Percentiles rank a stretch among this genome's conserved stretches.
These are phyloP conservation scores for Euptelea pleiosperma DNA, from an alignment of 164 flowering plant genomes.

Conservation along the genomic window DNA sequence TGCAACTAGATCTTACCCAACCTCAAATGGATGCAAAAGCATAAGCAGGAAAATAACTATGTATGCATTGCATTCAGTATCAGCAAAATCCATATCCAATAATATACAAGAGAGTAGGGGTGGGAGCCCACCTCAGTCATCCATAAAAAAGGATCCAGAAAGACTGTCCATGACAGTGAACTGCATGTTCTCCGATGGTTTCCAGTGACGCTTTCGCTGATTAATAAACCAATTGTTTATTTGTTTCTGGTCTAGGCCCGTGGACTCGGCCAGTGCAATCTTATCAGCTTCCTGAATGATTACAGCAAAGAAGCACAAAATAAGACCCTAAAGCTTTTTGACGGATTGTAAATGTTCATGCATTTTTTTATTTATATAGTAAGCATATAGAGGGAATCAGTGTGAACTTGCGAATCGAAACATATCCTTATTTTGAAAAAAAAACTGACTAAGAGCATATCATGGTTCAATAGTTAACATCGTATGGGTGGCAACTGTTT, in stretches of 20 bases:
- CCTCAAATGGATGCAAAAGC: background rate
- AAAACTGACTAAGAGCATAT: no score
- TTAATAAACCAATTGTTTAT: constrained; percentile 74
- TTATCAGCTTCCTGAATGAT: constrained; percentile 57
- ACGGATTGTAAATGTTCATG: background rate
- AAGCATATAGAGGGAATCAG: no score
- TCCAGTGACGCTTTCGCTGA: constrained; percentile 74
- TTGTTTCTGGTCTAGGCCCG: constrained; percentile 65
- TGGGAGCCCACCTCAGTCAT: constrained; percentile 23
- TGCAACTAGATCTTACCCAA: no score
- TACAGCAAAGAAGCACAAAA: constrained; percentile 1
- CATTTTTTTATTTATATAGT: no score
- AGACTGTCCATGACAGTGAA: constrained; percentile 51
- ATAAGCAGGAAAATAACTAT: constrained; percentile 9
- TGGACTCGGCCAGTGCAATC: constrained; percentile 46
- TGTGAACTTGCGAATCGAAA: no score
- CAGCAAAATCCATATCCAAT: constrained; percentile 7
- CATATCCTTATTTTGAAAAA: no score
- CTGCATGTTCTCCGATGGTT: constrained; percentile 70
- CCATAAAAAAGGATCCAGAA: constrained; percentile 35
- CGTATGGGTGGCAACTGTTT: constrained; percentile 13
- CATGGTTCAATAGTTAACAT: no score
- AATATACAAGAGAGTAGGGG: constrained; percentile 13
- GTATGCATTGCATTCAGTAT: constrained; percentile 21
- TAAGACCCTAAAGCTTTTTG: background rate